Percentiles rank a stretch among this genome's conserved stretches.
These are phyloP conservation scores for Epichloe coenophiala DNA, from an alignment of 2,329 filamentous ascomycete species.

Conservation along the genomic window DNA sequence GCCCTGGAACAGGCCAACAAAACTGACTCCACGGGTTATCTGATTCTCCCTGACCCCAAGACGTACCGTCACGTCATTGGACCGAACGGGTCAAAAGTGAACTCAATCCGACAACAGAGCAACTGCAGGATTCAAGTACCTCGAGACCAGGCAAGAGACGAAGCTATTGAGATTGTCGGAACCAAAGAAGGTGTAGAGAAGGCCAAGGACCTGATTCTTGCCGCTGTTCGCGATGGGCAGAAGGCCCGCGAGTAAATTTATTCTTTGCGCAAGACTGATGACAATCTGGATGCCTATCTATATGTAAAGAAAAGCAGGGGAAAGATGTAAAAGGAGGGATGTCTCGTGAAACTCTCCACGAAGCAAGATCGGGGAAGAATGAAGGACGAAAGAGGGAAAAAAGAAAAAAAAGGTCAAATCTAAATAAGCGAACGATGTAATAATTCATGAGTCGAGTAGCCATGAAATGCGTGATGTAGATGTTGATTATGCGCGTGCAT, in stretches of 20 bases:
- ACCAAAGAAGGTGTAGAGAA: slow-evolving; percentile 67
- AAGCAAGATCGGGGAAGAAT: neutral
- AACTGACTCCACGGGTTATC: too few relatives aligned
- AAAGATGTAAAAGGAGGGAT: neutral
- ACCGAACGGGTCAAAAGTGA: slow-evolving; percentile 79
- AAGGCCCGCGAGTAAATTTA: slow-evolving; percentile 19
- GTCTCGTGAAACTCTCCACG: neutral
- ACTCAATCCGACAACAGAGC: slow-evolving; percentile 81
- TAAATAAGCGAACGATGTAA: neutral
- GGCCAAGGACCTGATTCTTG: slow-evolving; percentile 78
- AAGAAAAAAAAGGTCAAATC: neutral
- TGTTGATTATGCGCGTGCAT: too few relatives aligned
- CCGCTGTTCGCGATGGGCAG: slow-evolving; percentile 56
- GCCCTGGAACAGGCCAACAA: too few relatives aligned
- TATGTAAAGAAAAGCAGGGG: neutral
- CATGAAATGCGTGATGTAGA: neutral
- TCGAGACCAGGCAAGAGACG: slow-evolving; percentile 56
- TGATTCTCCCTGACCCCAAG: slow-evolving; percentile 77
- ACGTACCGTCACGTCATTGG: slow-evolving; percentile 89
- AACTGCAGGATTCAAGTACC: slow-evolving; percentile 92
- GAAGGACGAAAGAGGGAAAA: neutral
- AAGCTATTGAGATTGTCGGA: slow-evolving; percentile 85
- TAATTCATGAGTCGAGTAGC: neutral
- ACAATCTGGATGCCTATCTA: neutral
- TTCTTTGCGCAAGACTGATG: neutral